Conservation (phyloP, 2,329 filamentous ascomycete genomes). For the Magnaporthales sp. region DNA sequence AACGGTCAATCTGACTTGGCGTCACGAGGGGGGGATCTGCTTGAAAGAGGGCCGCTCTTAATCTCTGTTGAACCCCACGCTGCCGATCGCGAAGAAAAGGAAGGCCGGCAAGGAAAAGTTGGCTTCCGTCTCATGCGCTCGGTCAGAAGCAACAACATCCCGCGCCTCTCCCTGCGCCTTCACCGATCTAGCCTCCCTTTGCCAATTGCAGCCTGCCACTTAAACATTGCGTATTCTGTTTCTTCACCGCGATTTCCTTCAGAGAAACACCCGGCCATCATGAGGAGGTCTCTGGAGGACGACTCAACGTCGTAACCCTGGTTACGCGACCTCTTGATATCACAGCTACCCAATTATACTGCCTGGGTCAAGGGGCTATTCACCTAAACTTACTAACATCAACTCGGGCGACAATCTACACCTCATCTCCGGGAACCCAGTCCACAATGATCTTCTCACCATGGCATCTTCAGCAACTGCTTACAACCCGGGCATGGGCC, state of each 20-base stretch:
- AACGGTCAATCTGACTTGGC: background rate
- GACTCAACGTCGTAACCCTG: background rate
- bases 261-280: background rate
- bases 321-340: background rate
- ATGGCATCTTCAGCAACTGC: background rate
- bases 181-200: background rate
- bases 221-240: background rate
- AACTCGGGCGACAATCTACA: background rate
- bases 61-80: background rate
- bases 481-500: background rate
- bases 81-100: background rate
- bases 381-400: too few relatives aligned
- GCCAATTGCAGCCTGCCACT: background rate
- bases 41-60: background rate
- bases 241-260: background rate
- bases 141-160: background rate
- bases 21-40: background rate
- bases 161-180: background rate
- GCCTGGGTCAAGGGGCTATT: too few relatives aligned
- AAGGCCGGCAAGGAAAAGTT: background rate
- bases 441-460: background rate
- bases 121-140: background rate
- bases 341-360: background rate
- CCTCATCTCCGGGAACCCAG: background rate
- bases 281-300: background rate